A percentile compares a stretch with the other conserved stretches of the same genome.
Evolutionary conservation across 2,329 filamentous ascomycete genomes (phyloP).

Genomic region (Chaetomiaceae sp.): DNA sequence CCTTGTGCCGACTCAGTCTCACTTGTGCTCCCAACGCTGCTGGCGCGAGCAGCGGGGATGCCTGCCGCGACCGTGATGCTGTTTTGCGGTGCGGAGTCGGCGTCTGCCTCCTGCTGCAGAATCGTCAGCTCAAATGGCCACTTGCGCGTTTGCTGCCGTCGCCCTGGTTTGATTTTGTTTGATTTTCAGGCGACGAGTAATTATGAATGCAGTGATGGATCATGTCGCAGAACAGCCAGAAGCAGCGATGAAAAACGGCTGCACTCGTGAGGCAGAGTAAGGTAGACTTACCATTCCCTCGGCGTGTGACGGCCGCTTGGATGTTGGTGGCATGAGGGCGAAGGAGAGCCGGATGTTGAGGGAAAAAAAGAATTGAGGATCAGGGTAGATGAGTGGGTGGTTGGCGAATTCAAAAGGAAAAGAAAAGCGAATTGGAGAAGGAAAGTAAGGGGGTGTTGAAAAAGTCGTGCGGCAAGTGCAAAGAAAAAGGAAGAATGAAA

Average conservation of each 20-base stretch:
- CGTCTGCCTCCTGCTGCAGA: not conserved
- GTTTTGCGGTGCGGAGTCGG: slow-evolving; percentile 10
- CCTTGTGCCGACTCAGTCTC: slow-evolving; percentile 1
- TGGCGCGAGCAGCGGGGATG: not conserved
- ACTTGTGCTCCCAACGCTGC: not conserved
- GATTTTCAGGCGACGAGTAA: no score
- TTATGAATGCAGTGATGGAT: no score
- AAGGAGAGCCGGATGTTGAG: no score
- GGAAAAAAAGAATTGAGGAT: not conserved
- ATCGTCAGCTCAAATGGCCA: not conserved
- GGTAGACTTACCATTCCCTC: slow-evolving; percentile 6
- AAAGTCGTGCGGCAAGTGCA: not conserved
- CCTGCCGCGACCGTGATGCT: slow-evolving; percentile 20
- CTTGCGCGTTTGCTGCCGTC: not conserved
- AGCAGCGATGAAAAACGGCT: no score
- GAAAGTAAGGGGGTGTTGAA: no score
- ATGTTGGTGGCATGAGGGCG: not conserved
- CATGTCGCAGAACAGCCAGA: no score
- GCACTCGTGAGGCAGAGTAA: not conserved
- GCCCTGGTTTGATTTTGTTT: no score
- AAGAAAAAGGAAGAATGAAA: not conserved
- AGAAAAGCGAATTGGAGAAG: not conserved
- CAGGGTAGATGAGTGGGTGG: not conserved
- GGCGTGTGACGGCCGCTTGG: slow-evolving; percentile 1
- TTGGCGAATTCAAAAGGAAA: not conserved